Percentiles rank a stretch among this genome's conserved stretches.
phyloP scores from a whole-genome alignment of 352 stramenopile genomes.

The Pythium angustatum region DNA sequence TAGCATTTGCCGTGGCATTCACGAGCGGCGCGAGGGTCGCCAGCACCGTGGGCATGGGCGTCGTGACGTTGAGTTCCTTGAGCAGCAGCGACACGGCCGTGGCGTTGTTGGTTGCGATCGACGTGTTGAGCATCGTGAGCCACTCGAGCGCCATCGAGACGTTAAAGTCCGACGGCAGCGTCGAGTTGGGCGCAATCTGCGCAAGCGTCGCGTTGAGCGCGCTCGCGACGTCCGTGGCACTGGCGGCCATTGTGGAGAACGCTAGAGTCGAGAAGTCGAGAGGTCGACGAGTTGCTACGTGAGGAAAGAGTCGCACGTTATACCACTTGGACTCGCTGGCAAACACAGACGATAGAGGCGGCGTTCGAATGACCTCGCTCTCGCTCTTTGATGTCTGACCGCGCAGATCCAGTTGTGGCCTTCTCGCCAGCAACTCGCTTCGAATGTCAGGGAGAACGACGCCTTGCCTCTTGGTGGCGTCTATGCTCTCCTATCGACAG shows the following conservation, averaged over 20 bases:
- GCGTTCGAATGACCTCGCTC: not conserved
- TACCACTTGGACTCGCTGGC: not conserved
- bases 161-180: slow-evolving; percentile 17
- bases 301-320: not conserved
- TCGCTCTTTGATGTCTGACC: not conserved
- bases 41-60: slow-evolving; percentile 1
- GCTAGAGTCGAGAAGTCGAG: not conserved
- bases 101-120: slow-evolving; percentile 19
- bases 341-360: not conserved
- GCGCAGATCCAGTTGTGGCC: slow-evolving; percentile 11
- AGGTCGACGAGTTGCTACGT: not conserved
- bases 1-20: not conserved
- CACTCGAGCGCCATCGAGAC: slow-evolving; percentile 19
- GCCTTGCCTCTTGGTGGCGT: not conserved
- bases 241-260: slow-evolving; percentile 2
- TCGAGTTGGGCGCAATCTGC: slow-evolving; percentile 13
- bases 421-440: not conserved
- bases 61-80: slow-evolving; percentile 15
- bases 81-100: slow-evolving; percentile 6
- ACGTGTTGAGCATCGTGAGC: slow-evolving; percentile 19
- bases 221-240: not conserved
- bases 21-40: not conserved
- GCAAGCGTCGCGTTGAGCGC: slow-evolving; percentile 15
- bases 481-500: not conserved
- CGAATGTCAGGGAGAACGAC: not conserved